Evolutionary conservation across 1,139 yeast species (phyloP).

Genomic region (Lodderomyces metapsilosis): DNA sequence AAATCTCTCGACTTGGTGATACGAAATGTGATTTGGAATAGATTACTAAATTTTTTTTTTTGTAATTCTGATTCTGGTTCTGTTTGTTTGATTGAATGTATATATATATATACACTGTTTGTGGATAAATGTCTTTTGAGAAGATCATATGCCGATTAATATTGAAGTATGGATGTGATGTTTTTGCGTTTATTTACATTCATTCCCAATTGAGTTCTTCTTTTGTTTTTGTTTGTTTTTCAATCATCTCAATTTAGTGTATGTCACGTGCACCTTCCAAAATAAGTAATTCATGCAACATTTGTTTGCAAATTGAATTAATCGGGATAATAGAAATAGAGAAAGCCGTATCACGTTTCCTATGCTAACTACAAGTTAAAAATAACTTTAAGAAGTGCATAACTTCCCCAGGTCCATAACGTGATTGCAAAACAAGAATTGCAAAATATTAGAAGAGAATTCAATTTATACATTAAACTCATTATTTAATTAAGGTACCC

Average conservation of each 20-base stretch:
- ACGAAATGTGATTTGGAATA: too few relatives aligned
- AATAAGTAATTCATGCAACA: not conserved
- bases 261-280: constrained; percentile 4
- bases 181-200: constrained; percentile 4
- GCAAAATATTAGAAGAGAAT: too few relatives aligned
- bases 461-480: too few relatives aligned
- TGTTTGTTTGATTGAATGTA: not conserved
- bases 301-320: not conserved
- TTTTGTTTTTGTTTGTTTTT: constrained; percentile 6
- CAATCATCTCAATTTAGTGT: constrained; percentile 1
- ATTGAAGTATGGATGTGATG: constrained; percentile 4
- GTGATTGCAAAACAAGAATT: too few relatives aligned
- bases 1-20: too few relatives aligned
- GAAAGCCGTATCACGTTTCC: too few relatives aligned
- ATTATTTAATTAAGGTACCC: constrained; percentile 70
- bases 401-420: too few relatives aligned
- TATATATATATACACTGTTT: constrained; percentile 1
- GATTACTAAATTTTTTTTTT: too few relatives aligned
- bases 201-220: constrained; percentile 4
- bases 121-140: not conserved
- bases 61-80: too few relatives aligned
- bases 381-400: too few relatives aligned
- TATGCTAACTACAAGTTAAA: too few relatives aligned
- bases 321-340: not conserved
- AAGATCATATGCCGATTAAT: not conserved